phyloP scores from a whole-genome alignment of 768 basidiomycete species.

The Russula brevipes region DNA sequence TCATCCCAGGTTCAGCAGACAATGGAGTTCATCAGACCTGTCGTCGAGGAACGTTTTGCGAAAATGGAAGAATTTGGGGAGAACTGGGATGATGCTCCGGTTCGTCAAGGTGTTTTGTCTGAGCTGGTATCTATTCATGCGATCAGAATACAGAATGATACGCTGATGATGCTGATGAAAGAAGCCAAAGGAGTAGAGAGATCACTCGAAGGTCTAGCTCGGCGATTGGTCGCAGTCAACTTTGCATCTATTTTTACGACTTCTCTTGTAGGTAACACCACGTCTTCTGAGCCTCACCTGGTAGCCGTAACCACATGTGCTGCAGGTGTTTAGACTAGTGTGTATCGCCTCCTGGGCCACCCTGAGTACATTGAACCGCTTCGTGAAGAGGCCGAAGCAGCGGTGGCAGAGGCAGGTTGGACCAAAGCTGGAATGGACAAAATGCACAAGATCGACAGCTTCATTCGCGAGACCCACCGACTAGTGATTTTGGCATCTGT shows the following conservation, averaged over 20 bases:
- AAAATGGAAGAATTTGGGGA: not conserved
- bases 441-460: slow-evolving; percentile 29
- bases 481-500: not conserved
- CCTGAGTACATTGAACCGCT: slow-evolving; percentile 28
- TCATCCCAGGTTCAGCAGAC: not conserved
- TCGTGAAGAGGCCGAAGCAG: slow-evolving; percentile 26
- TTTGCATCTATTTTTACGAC: slow-evolving; percentile 37
- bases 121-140: not conserved
- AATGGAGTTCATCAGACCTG: not conserved
- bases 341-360: slow-evolving; percentile 26
- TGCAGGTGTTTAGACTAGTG: slow-evolving; percentile 10
- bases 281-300: too few species aligned
- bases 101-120: not conserved
- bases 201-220: slow-evolving; percentile 29
- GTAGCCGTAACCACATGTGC: not conserved
- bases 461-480: slow-evolving; percentile 28
- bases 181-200: slow-evolving; percentile 31
- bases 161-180: slow-evolving; percentile 41
- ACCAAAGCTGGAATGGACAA: slow-evolving; percentile 21
- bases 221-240: slow-evolving; percentile 36
- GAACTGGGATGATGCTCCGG: not conserved
- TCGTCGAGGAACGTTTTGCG: not conserved
- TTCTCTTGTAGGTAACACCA: slow-evolving; percentile 29
- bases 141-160: slow-evolving; percentile 33
- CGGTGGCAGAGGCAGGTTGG: slow-evolving; percentile 22